Evolutionary conservation across 495 filamentous ascomycete genomes (phyloP).

Genomic region (Copromyces sp.): DNA sequence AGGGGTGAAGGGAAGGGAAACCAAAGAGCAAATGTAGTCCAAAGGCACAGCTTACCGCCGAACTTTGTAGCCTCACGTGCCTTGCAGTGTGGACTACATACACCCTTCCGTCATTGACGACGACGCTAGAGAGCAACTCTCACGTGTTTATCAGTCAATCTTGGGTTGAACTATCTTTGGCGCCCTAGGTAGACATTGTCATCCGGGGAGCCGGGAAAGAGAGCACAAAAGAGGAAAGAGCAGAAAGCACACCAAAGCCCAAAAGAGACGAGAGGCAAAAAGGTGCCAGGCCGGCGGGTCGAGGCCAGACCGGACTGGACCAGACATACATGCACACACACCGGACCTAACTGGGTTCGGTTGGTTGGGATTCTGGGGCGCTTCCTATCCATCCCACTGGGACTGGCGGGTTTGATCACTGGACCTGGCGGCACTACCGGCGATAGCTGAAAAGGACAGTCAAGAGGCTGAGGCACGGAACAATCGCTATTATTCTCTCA

Average conservation of each 20-base stretch:
- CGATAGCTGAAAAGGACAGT: neutral
- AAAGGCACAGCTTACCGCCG: neutral
- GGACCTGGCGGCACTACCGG: neutral
- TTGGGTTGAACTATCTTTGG: neutral
- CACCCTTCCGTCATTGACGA: neutral
- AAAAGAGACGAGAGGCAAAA: neutral
- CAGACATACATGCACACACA: neutral
- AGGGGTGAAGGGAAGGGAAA: neutral
- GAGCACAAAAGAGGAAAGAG: neutral
- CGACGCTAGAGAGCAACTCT: neutral
- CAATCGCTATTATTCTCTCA: neutral
- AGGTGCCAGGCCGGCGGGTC: neutral
- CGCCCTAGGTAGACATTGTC: neutral
- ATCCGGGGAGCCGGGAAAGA: neutral
- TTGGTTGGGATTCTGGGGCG: neutral
- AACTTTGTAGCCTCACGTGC: neutral
- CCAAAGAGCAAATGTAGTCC: neutral
- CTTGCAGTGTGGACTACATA: neutral
- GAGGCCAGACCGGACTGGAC: neutral
- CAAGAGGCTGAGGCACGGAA: neutral
- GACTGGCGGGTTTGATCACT: neutral
- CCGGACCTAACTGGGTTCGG: neutral
- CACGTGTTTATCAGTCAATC: neutral
- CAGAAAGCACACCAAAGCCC: neutral
- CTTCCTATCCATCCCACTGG: neutral